phyloP scores from a whole-genome alignment of 768 basidiomycete genomes.

The Boletus barrowsii region DNA sequence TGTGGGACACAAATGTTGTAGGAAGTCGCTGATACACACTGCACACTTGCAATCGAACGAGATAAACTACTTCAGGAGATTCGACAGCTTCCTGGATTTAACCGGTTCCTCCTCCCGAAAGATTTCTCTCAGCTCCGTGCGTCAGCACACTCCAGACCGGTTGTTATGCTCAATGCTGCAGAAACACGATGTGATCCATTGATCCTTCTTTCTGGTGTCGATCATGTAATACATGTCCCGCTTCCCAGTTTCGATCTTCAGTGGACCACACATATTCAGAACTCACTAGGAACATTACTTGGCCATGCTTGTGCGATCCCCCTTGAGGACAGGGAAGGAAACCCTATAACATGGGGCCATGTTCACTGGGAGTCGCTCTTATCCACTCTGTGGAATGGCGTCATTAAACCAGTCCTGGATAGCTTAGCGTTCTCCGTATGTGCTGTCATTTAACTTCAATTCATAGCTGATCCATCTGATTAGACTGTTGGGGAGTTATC shows the following conservation, averaged over 20 bases:
- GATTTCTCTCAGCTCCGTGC: not conserved
- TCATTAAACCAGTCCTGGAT: constrained; percentile 3
- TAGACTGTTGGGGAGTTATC: not conserved
- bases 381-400: constrained; percentile 1
- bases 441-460: not conserved
- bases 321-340: not conserved
- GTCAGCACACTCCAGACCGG: not conserved
- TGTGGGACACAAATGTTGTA: not conserved
- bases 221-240: constrained; percentile 1
- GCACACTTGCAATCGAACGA: not conserved
- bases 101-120: not conserved
- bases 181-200: constrained; percentile 33
- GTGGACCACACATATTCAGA: not conserved
- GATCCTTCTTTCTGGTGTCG: not conserved
- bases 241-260: not conserved
- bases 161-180: not conserved
- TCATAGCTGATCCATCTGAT: too few relatives aligned
- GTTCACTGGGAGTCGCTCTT: not conserved
- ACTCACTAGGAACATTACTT: not conserved
- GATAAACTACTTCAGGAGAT: not conserved
- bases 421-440: not conserved
- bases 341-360: not conserved
- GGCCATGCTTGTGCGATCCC: not conserved
- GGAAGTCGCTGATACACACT: not conserved
- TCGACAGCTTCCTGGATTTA: constrained; percentile 1